Conservation (phyloP, 2,329 filamentous ascomycete species). For the Cercospora sp. region DNA sequence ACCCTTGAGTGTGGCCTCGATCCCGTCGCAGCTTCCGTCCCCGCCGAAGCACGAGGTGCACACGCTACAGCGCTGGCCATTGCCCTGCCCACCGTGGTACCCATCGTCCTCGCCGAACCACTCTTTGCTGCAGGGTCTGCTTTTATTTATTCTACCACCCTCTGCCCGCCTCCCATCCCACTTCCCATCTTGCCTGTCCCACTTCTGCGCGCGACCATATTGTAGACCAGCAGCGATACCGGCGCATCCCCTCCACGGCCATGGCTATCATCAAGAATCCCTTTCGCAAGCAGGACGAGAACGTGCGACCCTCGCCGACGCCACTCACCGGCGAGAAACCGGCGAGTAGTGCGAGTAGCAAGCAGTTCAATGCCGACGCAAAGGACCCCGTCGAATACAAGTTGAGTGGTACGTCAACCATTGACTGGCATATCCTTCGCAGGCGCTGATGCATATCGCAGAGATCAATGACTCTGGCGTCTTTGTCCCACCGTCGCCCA, state of each 20-base stretch:
- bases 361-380: constrained; percentile 45
- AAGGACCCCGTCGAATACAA: constrained; percentile 54
- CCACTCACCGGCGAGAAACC: constrained; percentile 20
- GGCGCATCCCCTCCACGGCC: background rate
- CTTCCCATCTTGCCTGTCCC: constrained; percentile 2
- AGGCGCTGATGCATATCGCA: constrained; percentile 43
- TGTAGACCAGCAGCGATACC: constrained; percentile 1
- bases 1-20: background rate
- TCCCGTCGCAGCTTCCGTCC: background rate
- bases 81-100: background rate
- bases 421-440: background rate
- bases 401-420: constrained; percentile 49
- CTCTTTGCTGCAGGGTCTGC: background rate
- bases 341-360: constrained; percentile 23
- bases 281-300: constrained; percentile 43
- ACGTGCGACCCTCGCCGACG: constrained; percentile 30
- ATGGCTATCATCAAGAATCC: constrained; percentile 46
- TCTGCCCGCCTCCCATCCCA: background rate
- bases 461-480: constrained; percentile 96
- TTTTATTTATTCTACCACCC: background rate
- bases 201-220: constrained; percentile 5
- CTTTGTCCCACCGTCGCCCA: constrained; percentile 92
- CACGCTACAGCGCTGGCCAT: background rate
- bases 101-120: constrained; percentile 3
- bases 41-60: background rate